Evolutionary conservation across 495 filamentous ascomycete species (phyloP), one percentile per base, ranked within the genome.

Genomic region (Podospora tetraspora): DNA sequence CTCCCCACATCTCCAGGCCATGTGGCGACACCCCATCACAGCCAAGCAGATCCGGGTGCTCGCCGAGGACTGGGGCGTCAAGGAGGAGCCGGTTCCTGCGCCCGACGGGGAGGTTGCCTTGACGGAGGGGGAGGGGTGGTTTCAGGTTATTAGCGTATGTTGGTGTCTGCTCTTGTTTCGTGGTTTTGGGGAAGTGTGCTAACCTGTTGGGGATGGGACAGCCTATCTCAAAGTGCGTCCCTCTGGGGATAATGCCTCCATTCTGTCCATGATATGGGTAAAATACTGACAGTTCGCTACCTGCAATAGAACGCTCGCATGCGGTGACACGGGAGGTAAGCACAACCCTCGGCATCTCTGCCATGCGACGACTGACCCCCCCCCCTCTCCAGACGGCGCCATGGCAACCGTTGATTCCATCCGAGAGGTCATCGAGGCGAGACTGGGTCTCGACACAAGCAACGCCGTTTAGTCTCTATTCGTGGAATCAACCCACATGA

Each of bases 11-110:
- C 22, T 5, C 56, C 32, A 72, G 73, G 90, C 88, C 3, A 96
- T 96, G 94, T 97, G 90, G 90, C 81, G 81, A 63, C 91, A 97
- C 78, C 93, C 93, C 21, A 78, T 97, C 56, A 97, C 93, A 0
- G 80, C 74, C 60, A 85, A 87, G 69, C 91, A 96, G 64, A 75
- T 97, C 11, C 72, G 75, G n/a, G 77, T 90, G 0, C 78, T 97
- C 43, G 80, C 86, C 66, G 86, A 89, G n/a, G 90, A 93, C 63
- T 94, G 91, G 91, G 88, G 84, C 34, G 78, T 87, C 66, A 72
- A 92, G 66, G 81, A 85, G 37, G 37, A 52, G 1, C n/a, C 59
- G 8, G 23, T 34, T 65, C 80, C 81, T 19, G 85, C 87, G 21
- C 87, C 86, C 83, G 83, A 80, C 10, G 73, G 82, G 59, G 78